Percentiles rank a stretch among this genome's conserved stretches.
These are phyloP conservation scores for Pichia rugopelliculosa DNA, from an alignment of 805 yeast species.

Conservation along the genomic window DNA sequence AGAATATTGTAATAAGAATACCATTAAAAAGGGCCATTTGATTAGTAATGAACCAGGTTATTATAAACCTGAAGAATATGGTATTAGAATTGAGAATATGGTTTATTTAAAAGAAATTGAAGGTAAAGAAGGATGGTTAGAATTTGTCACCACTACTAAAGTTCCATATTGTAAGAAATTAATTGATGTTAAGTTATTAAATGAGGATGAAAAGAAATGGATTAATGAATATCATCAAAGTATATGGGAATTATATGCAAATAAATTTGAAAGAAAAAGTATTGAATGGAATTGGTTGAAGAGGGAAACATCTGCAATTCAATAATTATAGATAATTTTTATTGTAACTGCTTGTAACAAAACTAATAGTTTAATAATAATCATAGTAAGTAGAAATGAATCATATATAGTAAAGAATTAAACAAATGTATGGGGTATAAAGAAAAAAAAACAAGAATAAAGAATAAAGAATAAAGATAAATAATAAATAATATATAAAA, in stretches of 20 bases:
- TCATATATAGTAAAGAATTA: not conserved
- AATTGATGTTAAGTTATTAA: conserved; percentile 39
- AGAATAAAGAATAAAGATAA: not conserved
- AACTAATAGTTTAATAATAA: no score
- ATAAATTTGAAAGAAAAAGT: conserved; percentile 32
- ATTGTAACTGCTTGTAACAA: not conserved
- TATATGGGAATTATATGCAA: conserved; percentile 38
- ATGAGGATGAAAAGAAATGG: conserved; percentile 41
- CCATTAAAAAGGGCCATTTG: conserved; percentile 46
- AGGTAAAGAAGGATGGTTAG: conserved; percentile 32
- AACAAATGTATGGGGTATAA: not conserved
- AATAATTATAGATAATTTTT: no score
- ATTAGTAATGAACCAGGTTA: conserved; percentile 59
- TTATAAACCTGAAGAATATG: conserved; percentile 52
- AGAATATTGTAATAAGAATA: conserved; percentile 37
- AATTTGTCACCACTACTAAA: conserved; percentile 50
- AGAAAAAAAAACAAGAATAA: not conserved
- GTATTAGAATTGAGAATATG: conserved; percentile 48
- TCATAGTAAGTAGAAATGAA: no score
- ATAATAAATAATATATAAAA: not conserved
- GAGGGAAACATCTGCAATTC: conserved; percentile 35
- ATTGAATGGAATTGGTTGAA: conserved; percentile 42
- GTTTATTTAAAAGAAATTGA: conserved; percentile 39
- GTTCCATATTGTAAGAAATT: conserved; percentile 51
- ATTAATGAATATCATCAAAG: conserved; percentile 41